Percentiles rank a stretch among this genome's conserved stretches.
Conservation (phyloP, 257 asterid species). For the Solanum corneliomulleri region DNA sequence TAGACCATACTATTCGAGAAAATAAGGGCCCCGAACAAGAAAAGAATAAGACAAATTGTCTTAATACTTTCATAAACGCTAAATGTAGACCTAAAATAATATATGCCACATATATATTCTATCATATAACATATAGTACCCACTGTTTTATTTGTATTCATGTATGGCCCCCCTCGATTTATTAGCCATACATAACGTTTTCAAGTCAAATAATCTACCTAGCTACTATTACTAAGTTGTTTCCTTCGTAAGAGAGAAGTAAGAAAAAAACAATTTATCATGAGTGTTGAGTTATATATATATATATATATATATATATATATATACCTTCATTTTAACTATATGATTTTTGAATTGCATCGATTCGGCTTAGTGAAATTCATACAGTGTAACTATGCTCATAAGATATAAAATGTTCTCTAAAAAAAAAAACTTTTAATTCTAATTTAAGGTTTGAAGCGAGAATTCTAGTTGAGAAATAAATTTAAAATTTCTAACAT, state of each 20-base stretch:
- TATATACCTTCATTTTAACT: background rate
- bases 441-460: background rate
- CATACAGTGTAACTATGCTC: background rate
- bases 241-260: too few species aligned
- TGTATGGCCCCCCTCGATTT: background rate
- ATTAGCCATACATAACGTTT: background rate
- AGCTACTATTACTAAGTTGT: background rate
- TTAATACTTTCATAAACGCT: background rate
- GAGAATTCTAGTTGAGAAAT: background rate
- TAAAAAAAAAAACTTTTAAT: too few species aligned
- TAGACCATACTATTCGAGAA: background rate
- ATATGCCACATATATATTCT: background rate
- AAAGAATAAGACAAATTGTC: background rate
- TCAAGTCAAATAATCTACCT: background rate
- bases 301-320: background rate
- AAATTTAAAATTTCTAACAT: too few species aligned
- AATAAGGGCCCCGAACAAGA: background rate
- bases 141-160: background rate
- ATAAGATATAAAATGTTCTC: too few species aligned
- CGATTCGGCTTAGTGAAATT: background rate
- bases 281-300: background rate
- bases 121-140: background rate
- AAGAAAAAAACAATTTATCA: too few species aligned
- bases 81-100: background rate
- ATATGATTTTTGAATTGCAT: background rate